Evolutionary conservation across 768 basidiomycete genomes (phyloP).

Genomic region (Roridomyces roridus): DNA sequence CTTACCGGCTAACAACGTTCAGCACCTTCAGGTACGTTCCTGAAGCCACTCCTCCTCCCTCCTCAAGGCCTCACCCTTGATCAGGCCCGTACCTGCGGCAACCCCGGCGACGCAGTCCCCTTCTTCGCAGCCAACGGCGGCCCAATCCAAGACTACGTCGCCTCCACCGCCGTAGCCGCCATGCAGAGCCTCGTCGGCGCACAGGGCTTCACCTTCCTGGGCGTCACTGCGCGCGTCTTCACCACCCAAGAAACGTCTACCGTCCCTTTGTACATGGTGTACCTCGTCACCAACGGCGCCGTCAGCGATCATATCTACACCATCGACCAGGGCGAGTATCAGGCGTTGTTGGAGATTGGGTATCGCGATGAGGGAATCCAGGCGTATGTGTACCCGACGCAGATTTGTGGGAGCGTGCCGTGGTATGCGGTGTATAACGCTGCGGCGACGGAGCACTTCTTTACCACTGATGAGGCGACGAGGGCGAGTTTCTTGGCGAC

Average conservation of each 20-base stretch:
- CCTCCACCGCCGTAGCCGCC: background rate
- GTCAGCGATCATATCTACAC: background rate
- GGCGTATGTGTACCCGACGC: background rate
- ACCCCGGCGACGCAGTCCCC: background rate
- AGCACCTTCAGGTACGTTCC: no score
- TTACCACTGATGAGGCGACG: no score
- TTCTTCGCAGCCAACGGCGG: background rate
- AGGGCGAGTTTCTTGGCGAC: no score
- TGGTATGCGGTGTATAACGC: background rate
- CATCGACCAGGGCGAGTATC: background rate
- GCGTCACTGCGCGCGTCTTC: background rate
- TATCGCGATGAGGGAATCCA: background rate
- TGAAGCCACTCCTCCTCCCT: no score
- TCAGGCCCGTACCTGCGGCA: slow-evolving; percentile 3
- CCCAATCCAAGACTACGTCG: background rate
- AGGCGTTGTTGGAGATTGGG: background rate
- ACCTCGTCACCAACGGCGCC: background rate
- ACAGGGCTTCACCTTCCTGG: background rate
- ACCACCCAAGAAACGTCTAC: background rate
- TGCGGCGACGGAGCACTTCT: background rate
- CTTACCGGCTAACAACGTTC: no score
- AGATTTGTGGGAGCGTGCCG: slow-evolving; percentile 1
- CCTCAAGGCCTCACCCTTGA: no score
- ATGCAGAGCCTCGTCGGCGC: background rate
- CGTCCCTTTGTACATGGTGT: background rate